A percentile compares a stretch with the other conserved stretches of the same genome.
These are phyloP conservation scores for Nicotiana attenuata DNA, from an alignment of 257 asterid species.

Conservation along the genomic window DNA sequence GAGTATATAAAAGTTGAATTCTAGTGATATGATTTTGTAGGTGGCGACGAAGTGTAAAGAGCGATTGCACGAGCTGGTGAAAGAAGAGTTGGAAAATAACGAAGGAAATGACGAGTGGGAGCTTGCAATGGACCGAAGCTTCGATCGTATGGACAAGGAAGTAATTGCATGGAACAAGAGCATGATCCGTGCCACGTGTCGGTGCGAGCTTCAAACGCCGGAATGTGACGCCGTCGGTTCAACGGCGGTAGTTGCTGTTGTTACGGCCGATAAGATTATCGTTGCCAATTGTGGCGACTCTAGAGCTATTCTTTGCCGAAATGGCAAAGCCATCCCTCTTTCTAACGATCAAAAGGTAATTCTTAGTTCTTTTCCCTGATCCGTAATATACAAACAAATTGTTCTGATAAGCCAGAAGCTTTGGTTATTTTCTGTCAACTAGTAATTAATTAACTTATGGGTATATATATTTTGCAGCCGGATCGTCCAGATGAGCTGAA, in stretches of 20 bases:
- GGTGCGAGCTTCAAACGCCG: constrained; percentile 67
- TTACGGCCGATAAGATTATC: constrained; percentile 42
- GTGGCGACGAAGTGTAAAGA: constrained; percentile 65
- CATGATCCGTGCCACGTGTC: constrained; percentile 32
- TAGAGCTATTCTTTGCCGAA: constrained; percentile 74
- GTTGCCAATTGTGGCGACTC: constrained; percentile 85
- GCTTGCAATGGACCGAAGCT: constrained; percentile 58
- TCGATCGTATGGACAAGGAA: constrained; percentile 67
- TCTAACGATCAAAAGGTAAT: constrained; percentile 67
- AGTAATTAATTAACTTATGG: background rate
- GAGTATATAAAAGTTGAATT: no score
- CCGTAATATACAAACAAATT: background rate
- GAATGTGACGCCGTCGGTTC: constrained; percentile 72
- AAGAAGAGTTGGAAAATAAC: constrained; percentile 43
- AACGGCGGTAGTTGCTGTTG: constrained; percentile 60
- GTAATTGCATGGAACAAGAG: constrained; percentile 29
- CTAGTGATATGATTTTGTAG: constrained; percentile 20
- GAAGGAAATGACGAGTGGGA: constrained; percentile 33
- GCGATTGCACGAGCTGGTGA: constrained; percentile 60
- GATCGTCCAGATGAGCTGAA: constrained; percentile 74
- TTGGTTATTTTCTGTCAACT: background rate
- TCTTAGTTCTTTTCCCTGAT: background rate
- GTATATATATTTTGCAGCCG: constrained; percentile 35
- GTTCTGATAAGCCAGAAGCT: background rate
- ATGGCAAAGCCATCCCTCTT: constrained; percentile 55